These are phyloP conservation scores for Alternaria novae-zelandiae DNA, from an alignment of 2,329 filamentous ascomycete species.

Conservation along the genomic window DNA sequence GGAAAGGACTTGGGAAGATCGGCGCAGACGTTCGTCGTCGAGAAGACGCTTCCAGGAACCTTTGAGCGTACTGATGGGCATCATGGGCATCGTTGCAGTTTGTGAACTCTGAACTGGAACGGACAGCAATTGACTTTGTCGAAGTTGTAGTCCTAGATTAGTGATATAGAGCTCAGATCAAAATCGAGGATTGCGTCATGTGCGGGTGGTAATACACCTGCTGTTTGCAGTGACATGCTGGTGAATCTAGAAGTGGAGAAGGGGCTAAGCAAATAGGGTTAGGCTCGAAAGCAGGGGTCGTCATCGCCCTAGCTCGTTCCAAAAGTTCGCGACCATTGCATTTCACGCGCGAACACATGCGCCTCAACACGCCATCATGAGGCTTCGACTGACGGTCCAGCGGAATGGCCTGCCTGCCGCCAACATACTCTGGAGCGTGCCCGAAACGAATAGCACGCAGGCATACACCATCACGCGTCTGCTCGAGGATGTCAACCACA, in stretches of 20 bases:
- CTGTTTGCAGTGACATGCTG: not conserved
- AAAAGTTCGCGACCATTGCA: conserved; percentile 9
- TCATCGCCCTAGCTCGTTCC: conserved; percentile 5
- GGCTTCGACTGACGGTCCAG: conserved; percentile 46
- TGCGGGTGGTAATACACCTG: not conserved
- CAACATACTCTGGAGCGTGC: conserved; percentile 48
- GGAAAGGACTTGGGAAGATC: conserved; percentile 76
- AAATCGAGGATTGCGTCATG: conserved; percentile 3
- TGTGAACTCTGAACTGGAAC: not conserved
- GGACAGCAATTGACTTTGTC: not conserved
- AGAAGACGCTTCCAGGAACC: conserved; percentile 49
- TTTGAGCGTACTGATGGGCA: conserved; percentile 34
- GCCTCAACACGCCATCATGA: conserved; percentile 34
- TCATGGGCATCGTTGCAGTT: conserved; percentile 29
- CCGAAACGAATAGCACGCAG: conserved; percentile 38
- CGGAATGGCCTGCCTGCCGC: conserved; percentile 44
- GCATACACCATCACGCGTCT: conserved; percentile 73
- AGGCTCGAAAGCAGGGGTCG: conserved; percentile 1
- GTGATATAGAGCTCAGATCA: not conserved
- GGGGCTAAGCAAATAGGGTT: not conserved
- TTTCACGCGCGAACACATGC: conserved; percentile 4
- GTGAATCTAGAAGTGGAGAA: not conserved
- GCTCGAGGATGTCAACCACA: conserved; percentile 77
- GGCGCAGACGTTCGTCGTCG: conserved; percentile 58
- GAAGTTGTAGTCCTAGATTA: not conserved